phyloP scores from a whole-genome alignment of 2,329 filamentous ascomycete genomes.

The Cordyceps sp. region DNA sequence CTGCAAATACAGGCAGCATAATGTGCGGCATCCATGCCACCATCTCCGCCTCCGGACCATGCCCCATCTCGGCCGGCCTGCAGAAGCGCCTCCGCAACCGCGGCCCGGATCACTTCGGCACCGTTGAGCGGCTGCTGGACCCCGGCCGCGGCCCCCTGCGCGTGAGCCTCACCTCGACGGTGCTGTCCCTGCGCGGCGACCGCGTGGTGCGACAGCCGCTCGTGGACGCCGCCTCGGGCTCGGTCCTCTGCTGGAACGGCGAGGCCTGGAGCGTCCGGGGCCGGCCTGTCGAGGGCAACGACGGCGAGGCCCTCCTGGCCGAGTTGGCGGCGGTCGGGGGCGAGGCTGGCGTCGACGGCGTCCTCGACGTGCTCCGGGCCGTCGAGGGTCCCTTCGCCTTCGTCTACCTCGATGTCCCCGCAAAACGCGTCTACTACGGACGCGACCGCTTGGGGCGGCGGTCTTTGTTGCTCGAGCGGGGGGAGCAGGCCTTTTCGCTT shows the following conservation, averaged over 20 bases:
- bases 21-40: slow-evolving; percentile 48
- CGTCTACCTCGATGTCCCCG: slow-evolving; percentile 55
- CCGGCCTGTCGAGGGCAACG: slow-evolving; percentile 51
- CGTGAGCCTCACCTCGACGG: slow-evolving; percentile 61
- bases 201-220: slow-evolving; percentile 60
- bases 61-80: slow-evolving; percentile 18
- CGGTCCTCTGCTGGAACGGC: slow-evolving; percentile 88
- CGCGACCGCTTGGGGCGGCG: slow-evolving; percentile 77
- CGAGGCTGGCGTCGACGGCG: slow-evolving; percentile 8
- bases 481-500: slow-evolving; percentile 37
- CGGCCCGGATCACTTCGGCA: slow-evolving; percentile 41
- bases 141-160: slow-evolving; percentile 14
- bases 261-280: slow-evolving; percentile 71
- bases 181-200: slow-evolving; percentile 75
- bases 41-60: slow-evolving; percentile 20
- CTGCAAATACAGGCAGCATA: background rate
- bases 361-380: slow-evolving; percentile 36
- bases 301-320: slow-evolving; percentile 54
- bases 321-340: slow-evolving; percentile 24
- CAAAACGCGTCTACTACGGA: slow-evolving; percentile 57
- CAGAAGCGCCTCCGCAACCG: slow-evolving; percentile 32
- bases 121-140: slow-evolving; percentile 16
- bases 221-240: slow-evolving; percentile 33
- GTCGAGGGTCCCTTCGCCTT: slow-evolving; percentile 82
- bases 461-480: slow-evolving; percentile 51